Base-by-base conservation (phyloP, 805 yeast genomes). In the Starmerella bombicola region DNA sequence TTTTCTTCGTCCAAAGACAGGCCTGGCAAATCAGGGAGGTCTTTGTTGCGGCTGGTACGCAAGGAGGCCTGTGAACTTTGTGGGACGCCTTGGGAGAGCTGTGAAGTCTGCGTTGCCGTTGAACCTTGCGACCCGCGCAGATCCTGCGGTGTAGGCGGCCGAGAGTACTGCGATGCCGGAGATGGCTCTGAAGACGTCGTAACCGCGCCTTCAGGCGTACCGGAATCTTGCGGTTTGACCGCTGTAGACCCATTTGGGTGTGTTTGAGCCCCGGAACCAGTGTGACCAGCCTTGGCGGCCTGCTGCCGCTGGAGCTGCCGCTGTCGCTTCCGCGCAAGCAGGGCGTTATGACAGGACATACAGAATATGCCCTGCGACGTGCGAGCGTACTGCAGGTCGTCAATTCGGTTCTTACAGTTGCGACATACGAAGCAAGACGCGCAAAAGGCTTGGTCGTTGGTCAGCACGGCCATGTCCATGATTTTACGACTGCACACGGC, bases 391-490 rank as follows among this genome's bases (percentile, higher is more conserved):
- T 85, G 70, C 49, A 86, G 65, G 61, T 88, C 94, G 55, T 80
- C 93, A 46, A 88, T 88, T 43, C 78, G 77, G 46, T 73, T 73
- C 57, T 80, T 78, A 64, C 98, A 88, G 51, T 82, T 78, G 37
- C 88, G 74, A 60, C 98, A 88, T 53, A 76, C 76, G 64, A 88
- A 91, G 60, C 98, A 88, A 37, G 70, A 68, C 7, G 93, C 74
- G 59, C 97, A 91, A 59, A 83, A 91, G 3, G 97, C 95, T 57
- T 82, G 88, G 51, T 91, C 93, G 20, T 95, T 95, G 1, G 97
- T 85, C 25, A 88, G 67, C 23, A 91, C 86, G 12, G 98, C 97
- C 65, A 84, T 68, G 58, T 88, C 95, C 51, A 81, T 88, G 47
- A 88, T 91, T 58, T 83, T 81, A 55, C 78, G 79, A 36, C 75